A percentile compares a stretch with the other conserved stretches of the same genome.
Evolutionary conservation across 2,329 filamentous ascomycete genomes (phyloP).

Genomic region (Colletotrichum godetiae): DNA sequence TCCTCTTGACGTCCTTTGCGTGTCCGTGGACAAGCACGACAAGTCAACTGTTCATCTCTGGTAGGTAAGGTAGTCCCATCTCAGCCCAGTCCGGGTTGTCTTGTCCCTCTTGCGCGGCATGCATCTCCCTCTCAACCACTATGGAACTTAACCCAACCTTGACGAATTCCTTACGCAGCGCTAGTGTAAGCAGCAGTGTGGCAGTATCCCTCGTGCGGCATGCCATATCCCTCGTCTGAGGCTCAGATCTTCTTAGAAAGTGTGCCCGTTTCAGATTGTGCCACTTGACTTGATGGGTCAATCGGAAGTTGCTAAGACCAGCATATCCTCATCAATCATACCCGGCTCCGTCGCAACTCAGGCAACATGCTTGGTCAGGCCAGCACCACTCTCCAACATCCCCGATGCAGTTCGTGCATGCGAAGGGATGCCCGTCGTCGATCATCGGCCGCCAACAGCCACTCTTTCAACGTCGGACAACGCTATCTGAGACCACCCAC

Average conservation of each 20-base stretch:
- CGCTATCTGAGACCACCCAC: conserved; percentile 21
- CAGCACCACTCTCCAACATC: conserved; percentile 5
- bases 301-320: conserved; percentile 19
- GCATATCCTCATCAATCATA: conserved; percentile 23
- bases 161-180: not conserved
- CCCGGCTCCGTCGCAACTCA: not conserved
- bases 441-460: conserved; percentile 23
- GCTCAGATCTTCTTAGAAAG: conserved; percentile 8
- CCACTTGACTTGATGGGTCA: conserved; percentile 26
- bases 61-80: not conserved
- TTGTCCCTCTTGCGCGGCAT: not conserved
- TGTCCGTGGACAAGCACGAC: conserved; percentile 6
- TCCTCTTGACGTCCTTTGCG: not conserved
- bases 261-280: conserved; percentile 31
- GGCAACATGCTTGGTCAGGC: conserved; percentile 27
- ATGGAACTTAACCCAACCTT: not conserved
- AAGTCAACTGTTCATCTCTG: conserved; percentile 23
- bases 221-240: conserved; percentile 3
- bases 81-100: conserved; percentile 4
- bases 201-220: not conserved
- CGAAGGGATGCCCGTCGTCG: conserved; percentile 34
- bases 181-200: not conserved
- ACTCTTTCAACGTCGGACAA: conserved; percentile 28
- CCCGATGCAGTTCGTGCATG: conserved; percentile 31
- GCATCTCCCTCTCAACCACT: not conserved